Base-by-base conservation (phyloP, 768 basidiomycete species). In the Pluteus cervinus region DNA sequence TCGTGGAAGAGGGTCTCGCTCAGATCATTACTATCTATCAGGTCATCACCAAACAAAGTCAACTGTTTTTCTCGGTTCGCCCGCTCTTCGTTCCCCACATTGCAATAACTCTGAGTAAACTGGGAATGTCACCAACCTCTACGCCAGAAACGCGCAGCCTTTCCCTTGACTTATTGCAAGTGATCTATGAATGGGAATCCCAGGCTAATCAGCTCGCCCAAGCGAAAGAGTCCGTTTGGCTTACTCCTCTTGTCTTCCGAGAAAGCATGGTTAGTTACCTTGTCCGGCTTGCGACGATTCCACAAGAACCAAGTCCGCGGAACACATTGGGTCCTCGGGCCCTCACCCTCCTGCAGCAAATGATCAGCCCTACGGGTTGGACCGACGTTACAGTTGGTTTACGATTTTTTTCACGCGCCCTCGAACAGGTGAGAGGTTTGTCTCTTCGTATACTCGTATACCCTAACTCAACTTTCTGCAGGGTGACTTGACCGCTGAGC, bases 201-300 rank as follows among this genome's bases (percentile, higher is more conserved):
- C 75, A 74, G 59, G 70, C 70, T 42, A n/a, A n/a, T n/a, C n/a
- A n/a, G n/a, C n/a, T n/a, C n/a, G 62, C 51, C 6, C 58, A 66
- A 42, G 51, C 56, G 6, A 34, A 45, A 1, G 60, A 60, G 31
- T 43, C 54, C 31, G 39, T 52, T 24, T 93, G 90, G 88, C 58
- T 75, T 15, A 87, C 86, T 0, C 89, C 93, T 2, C 62, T 86
- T 20, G 69, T 73, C 15, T 79, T 89, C 40, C 76, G 89, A 20
- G 94, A 98, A 60, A 83, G 82, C 42, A 86, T 96, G 63, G 85
- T 97, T 45, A 92, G 90, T 64, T 96, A 92, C 60, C 74, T 99
- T 23, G 81, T 99, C n/a, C 83, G 94, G 32, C 71, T 98, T 31
- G 81, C 87, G 7, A 88, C 88, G 11, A 73, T 76, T 21, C 61